These are phyloP conservation scores for Cladophialophora carrionii DNA, from an alignment of 2,329 filamentous ascomycete species.

Conservation along the genomic window DNA sequence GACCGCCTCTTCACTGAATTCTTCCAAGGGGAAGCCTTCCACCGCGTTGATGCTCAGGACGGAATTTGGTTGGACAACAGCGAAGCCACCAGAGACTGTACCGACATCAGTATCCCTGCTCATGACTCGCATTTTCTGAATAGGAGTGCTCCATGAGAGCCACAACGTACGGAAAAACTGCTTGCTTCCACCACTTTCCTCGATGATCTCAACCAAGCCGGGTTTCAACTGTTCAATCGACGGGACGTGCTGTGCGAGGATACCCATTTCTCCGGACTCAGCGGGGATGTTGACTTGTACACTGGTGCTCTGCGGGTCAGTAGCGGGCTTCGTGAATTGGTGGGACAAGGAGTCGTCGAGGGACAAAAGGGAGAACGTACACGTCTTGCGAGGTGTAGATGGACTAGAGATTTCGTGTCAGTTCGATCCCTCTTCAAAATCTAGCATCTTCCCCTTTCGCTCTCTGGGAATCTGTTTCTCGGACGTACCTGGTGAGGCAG, in stretches of 20 bases:
- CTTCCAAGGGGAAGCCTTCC: constrained; percentile 90
- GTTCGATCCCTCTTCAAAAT: background rate
- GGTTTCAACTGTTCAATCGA: constrained; percentile 99
- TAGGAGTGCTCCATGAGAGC: too few species aligned
- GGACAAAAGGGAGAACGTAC: constrained; percentile 54
- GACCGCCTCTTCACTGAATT: constrained; percentile 93
- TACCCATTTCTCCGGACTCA: constrained; percentile 98
- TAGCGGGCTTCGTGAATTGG: constrained; percentile 10
- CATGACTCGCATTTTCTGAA: background rate
- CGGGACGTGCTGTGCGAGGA: constrained; percentile 97
- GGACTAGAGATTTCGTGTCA: constrained; percentile 52
- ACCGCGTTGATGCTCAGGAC: constrained; percentile 97
- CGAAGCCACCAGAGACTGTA: constrained; percentile 92
- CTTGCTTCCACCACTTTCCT: constrained; percentile 87
- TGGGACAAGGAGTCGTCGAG: background rate
- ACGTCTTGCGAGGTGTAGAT: constrained; percentile 73
- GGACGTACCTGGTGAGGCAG: constrained; percentile 94
- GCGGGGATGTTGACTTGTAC: constrained; percentile 99
- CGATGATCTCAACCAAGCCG: constrained; percentile 90
- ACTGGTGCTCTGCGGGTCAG: constrained; percentile 42
- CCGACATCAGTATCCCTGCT: constrained; percentile 15
- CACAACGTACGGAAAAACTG: constrained; percentile 90
- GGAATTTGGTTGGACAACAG: constrained; percentile 93
- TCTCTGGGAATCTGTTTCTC: background rate
- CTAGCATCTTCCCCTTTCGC: background rate